Percentiles rank a stretch among this genome's conserved stretches.
These are phyloP conservation scores for Emergomyces pasteurianus DNA, from an alignment of 2,329 filamentous ascomycete genomes.

Conservation along the genomic window DNA sequence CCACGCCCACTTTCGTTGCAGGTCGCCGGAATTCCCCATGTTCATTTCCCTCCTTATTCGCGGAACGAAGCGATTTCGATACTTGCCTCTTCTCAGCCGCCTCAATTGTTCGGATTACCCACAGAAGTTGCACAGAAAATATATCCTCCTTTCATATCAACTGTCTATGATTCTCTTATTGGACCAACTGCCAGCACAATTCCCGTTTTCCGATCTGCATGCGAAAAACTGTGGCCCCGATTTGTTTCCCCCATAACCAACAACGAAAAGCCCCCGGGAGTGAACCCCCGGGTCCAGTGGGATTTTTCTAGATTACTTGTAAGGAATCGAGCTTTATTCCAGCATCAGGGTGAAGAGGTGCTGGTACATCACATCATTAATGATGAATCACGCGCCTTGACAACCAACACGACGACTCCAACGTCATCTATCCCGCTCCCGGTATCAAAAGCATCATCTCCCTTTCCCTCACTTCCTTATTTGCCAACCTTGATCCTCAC, in stretches of 20 bases:
- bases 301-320: slow-evolving; percentile 76
- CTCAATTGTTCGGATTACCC: slow-evolving; percentile 21
- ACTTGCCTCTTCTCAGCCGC: slow-evolving; percentile 45
- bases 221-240: slow-evolving; percentile 66
- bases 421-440: slow-evolving; percentile 6
- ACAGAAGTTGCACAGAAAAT: slow-evolving; percentile 21
- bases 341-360: slow-evolving; percentile 33
- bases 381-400: slow-evolving; percentile 10
- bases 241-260: slow-evolving; percentile 69
- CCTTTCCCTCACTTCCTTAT: slow-evolving; percentile 31
- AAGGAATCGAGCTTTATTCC: slow-evolving; percentile 35
- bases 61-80: slow-evolving; percentile 71
- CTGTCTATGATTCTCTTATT: slow-evolving; percentile 76
- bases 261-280: slow-evolving; percentile 42
- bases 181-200: slow-evolving; percentile 72
- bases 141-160: slow-evolving; percentile 60
- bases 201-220: slow-evolving; percentile 57
- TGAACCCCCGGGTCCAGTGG: slow-evolving; percentile 46
- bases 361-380: slow-evolving; percentile 31
- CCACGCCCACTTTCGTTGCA: slow-evolving; percentile 60
- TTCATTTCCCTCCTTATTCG: slow-evolving; percentile 75
- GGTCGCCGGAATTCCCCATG: slow-evolving; percentile 56
- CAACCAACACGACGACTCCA: background rate
- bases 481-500: slow-evolving; percentile 36
- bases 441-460: slow-evolving; percentile 13